Percentiles rank a stretch among this genome's conserved stretches.
These are phyloP conservation scores for Ogataea pignaliae DNA, from an alignment of 805 yeast species.

Conservation along the genomic window DNA sequence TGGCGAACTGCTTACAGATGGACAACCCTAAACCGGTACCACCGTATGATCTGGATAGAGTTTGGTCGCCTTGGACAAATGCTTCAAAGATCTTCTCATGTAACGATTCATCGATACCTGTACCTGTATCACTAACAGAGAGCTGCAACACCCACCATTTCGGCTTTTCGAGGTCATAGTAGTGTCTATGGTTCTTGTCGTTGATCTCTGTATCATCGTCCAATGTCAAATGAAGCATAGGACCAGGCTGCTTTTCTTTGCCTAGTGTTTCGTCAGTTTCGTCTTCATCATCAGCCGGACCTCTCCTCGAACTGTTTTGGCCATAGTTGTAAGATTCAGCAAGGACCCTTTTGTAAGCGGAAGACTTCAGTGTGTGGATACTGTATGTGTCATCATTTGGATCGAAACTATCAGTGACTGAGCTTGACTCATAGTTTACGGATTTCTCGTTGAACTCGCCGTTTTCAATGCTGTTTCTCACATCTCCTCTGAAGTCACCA, in stretches of 20 bases:
- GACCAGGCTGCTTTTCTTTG: background rate
- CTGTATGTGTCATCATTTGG: slow-evolving; percentile 15
- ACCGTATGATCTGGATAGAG: slow-evolving; percentile 84
- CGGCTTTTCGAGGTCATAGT: slow-evolving; percentile 19
- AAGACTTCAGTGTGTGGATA: slow-evolving; percentile 25
- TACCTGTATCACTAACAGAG: slow-evolving; percentile 85
- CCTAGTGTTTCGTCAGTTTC: slow-evolving; percentile 3
- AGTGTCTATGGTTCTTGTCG: slow-evolving; percentile 11
- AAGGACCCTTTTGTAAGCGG: slow-evolving; percentile 37
- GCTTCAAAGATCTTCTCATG: slow-evolving; percentile 91
- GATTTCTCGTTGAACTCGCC: background rate
- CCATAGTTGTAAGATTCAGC: slow-evolving; percentile 35
- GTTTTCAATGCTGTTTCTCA: background rate
- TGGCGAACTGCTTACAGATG: slow-evolving; percentile 86
- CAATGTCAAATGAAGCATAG: slow-evolving; percentile 7
- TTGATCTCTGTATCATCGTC: slow-evolving; percentile 19
- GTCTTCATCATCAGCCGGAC: slow-evolving; percentile 12
- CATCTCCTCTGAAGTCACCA: background rate
- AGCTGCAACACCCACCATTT: slow-evolving; percentile 60
- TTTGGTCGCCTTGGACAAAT: slow-evolving; percentile 95
- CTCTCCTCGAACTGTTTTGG: slow-evolving; percentile 7
- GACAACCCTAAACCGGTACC: slow-evolving; percentile 93
- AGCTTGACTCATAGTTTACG: background rate
- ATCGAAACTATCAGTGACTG: background rate
- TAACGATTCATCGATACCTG: slow-evolving; percentile 82